Evolutionary conservation across 305 asterid species (phyloP), one percentile per base, ranked within the genome.

Genomic region (Ilex paraguariensis): DNA sequence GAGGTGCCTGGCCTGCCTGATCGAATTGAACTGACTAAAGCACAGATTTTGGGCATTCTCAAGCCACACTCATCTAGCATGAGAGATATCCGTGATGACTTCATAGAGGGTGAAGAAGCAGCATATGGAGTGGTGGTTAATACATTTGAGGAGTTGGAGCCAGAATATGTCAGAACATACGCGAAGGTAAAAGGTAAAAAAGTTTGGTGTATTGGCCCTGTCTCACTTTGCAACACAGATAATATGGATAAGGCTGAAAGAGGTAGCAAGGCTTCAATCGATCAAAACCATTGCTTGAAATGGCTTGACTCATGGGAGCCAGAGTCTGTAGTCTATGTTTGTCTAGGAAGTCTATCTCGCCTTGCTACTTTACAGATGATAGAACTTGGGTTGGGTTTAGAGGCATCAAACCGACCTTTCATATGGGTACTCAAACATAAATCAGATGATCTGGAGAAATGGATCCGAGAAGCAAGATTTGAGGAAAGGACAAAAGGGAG

Each of bases 81-180:
- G 73, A 16, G 1, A 10, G 55, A 62, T 16, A 0, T 82, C 12
- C 52, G 45, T 0, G 63, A 71, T 1, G 31, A 75, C 59, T 62
- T 80, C 10, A 13, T 10, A 21, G 73, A 79, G 30, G 71, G 87
- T 4, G 82, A 80, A 50, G 57, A 36, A 6, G 46, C 51, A 11
- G 77, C 91, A n/a, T 76, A 63, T 13, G 91, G 91, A 5, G 49
- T 79, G 0, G 78, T 87, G 14, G 72, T 54, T 1, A 87, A 87
- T 61, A 63, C 75, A 11, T 82, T 82, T 40, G 72, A 73, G 51
- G 87, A 82, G 28, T 60, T 87, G 69, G 90, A 87, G 56, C 66
- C 69, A 6, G 68, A 70, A n/a, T 87, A 82, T 60, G 56, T 82
- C 10, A 61, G 59, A 13, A 73, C 60, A 42, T 73, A 73, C 32